Base-by-base conservation (phyloP, 140 eudicot species). In the Senecio squalidus region DNA sequence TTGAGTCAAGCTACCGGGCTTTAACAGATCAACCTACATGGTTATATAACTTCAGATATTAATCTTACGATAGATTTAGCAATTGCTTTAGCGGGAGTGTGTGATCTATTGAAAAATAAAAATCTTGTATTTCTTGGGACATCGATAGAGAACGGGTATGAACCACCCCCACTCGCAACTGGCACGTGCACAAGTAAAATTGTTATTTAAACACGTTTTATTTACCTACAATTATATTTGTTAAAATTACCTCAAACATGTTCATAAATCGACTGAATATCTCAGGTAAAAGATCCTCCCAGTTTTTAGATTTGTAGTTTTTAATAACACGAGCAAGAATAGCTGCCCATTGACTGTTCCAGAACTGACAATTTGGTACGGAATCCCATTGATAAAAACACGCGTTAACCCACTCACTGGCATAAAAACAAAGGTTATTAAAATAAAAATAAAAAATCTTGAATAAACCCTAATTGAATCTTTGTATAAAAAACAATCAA, bases 261-360 rank as follows among this genome's bases (percentile, higher is more conserved):
- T 87, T 92, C 74, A 87, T 62, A 80, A 81, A 92, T 63, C 77
- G 75, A 58, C 82, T 80, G 77, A 81, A 92, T 33, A 92, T 77
- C 40, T 74, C 83, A 17, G 93, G 93, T 71, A 92, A 63, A 72
- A 77, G 85, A 58, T 64, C 69, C 67, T 92, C 95, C 98, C 98
- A 92, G 55, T 78, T 77, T 20, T 73, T 72, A 23, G 36, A 50
- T 46, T 66, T 65, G 71, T 77, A 84, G 76, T 79, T 84, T 76
- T 87, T 92, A 65, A 87, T 82, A 44, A 92, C 83, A 79, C 98
- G 98, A 57, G 96, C 98, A 51, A 83, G 76, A 44, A 87, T 80
- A 68, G 96, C 88, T 29, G 95, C 83, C 96, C 96, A 92, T 67
- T 92, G 98, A 66, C 96, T 87, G 79, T 92, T 87, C 98, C 98